Percentiles rank a stretch among this genome's conserved stretches.
Conservation (phyloP, 1,139 yeast genomes). For the Chernovozyma aurita region DNA sequence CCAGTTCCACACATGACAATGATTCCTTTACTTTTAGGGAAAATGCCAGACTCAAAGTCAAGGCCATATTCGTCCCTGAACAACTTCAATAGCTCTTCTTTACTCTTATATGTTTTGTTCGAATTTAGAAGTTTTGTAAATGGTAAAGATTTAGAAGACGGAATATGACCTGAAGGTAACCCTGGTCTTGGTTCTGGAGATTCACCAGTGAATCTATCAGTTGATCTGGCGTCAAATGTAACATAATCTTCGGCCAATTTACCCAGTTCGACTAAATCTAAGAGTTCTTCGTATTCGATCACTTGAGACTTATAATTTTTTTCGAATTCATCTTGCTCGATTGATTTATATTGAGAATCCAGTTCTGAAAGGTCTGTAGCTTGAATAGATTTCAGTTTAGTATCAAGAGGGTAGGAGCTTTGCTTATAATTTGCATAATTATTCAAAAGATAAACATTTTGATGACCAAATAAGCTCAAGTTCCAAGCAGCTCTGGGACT, state of each 20-base stretch:
- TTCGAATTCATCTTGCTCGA: conserved; percentile 21
- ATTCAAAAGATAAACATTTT: conserved; percentile 61
- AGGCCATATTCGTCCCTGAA: conserved; percentile 37
- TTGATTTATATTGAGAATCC: conserved; percentile 15
- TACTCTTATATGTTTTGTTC: conserved; percentile 47
- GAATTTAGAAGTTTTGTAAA: conserved; percentile 54
- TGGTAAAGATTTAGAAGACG: conserved; percentile 77
- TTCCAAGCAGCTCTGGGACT: conserved; percentile 94
- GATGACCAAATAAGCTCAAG: conserved; percentile 71
- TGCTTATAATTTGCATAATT: conserved; percentile 52
- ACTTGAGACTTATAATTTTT: conserved; percentile 44
- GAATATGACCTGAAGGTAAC: conserved; percentile 82
- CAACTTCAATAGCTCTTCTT: conserved; percentile 40
- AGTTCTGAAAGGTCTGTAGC: conserved; percentile 10
- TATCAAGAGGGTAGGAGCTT: conserved; percentile 23
- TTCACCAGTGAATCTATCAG: conserved; percentile 68
- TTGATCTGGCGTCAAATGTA: conserved; percentile 78
- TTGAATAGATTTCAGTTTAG: conserved; percentile 14
- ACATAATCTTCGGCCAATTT: conserved; percentile 45
- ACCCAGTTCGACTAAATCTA: conserved; percentile 48
- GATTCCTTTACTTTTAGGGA: conserved; percentile 45
- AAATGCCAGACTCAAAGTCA: conserved; percentile 22
- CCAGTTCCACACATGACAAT: conserved; percentile 95
- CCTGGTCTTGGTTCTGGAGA: conserved; percentile 89
- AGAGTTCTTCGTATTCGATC: conserved; percentile 60